Conservation (phyloP, 2,329 filamentous ascomycete species). For the Xylariaceae sp. region DNA sequence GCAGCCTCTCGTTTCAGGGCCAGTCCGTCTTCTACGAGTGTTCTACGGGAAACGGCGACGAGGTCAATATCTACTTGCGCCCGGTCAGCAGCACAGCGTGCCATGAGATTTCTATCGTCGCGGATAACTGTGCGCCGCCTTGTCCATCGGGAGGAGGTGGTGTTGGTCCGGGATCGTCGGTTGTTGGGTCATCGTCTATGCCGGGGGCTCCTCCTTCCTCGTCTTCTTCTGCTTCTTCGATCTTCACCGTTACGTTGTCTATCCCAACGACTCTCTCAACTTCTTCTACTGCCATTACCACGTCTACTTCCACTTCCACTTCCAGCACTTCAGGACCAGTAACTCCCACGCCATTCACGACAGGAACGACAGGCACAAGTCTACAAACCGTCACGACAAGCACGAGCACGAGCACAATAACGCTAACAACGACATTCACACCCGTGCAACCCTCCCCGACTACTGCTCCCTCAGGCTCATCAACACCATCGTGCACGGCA, state of each 20-base stretch:
- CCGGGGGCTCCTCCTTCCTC: slow-evolving; percentile 3
- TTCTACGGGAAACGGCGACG: slow-evolving; percentile 49
- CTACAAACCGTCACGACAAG: background rate
- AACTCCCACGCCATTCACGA: slow-evolving; percentile 7
- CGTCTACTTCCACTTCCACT: slow-evolving; percentile 11
- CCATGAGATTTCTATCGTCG: slow-evolving; percentile 43
- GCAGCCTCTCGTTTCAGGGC: slow-evolving; percentile 48
- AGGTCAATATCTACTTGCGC: slow-evolving; percentile 52
- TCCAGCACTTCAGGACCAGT: slow-evolving; percentile 6
- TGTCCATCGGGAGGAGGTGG: slow-evolving; percentile 10
- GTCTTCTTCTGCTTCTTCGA: too few species aligned
- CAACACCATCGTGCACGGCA: slow-evolving; percentile 6
- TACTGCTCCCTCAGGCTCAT: slow-evolving; percentile 7
- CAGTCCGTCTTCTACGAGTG: slow-evolving; percentile 57
- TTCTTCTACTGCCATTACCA: background rate
- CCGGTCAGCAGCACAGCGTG: slow-evolving; percentile 44
- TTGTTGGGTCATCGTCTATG: slow-evolving; percentile 2
- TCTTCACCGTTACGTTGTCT: too few species aligned
- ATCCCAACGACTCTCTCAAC: slow-evolving; percentile 5
- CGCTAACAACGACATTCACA: slow-evolving; percentile 33
- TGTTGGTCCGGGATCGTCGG: slow-evolving; percentile 4
- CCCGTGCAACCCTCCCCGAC: slow-evolving; percentile 6
- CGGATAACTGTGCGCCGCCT: slow-evolving; percentile 35
- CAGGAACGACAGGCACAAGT: slow-evolving; percentile 14
- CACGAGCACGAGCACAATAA: background rate